phyloP scores from a whole-genome alignment of 768 basidiomycete species.

The Suillus brevipes region DNA sequence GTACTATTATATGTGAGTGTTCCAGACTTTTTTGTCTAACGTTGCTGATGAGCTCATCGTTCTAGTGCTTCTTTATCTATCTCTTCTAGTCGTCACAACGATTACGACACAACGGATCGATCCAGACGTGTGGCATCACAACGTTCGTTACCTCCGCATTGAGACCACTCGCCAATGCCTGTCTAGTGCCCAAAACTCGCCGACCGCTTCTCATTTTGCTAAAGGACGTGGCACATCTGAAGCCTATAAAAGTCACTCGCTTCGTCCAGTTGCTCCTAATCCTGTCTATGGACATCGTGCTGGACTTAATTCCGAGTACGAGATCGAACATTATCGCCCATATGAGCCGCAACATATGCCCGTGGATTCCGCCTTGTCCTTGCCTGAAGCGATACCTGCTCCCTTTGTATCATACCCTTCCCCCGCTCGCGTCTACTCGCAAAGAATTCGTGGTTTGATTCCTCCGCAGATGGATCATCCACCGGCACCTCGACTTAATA shows the following conservation, averaged over 20 bases:
- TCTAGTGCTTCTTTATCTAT: constrained; percentile 60
- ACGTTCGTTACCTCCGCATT: constrained; percentile 46
- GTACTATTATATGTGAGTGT: constrained; percentile 41
- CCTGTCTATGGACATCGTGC: constrained; percentile 36
- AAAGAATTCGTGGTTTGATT: constrained; percentile 13
- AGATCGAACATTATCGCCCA: constrained; percentile 47
- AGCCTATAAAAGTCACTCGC: constrained; percentile 46
- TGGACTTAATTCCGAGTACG: constrained; percentile 44
- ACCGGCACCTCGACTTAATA: constrained; percentile 13
- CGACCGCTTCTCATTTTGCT: constrained; percentile 35
- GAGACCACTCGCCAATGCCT: constrained; percentile 29
- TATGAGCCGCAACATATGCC: constrained; percentile 25
- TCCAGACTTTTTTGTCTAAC: background rate
- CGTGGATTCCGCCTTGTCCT: constrained; percentile 7
- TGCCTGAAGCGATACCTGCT: constrained; percentile 28
- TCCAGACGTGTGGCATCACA: constrained; percentile 50
- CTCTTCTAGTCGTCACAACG: constrained; percentile 46
- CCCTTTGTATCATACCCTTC: constrained; percentile 22
- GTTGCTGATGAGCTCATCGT: constrained; percentile 4
- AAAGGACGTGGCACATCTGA: constrained; percentile 34
- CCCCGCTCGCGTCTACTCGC: constrained; percentile 12
- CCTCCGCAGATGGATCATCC: constrained; percentile 12
- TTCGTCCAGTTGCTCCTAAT: constrained; percentile 35
- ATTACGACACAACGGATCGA: constrained; percentile 45
- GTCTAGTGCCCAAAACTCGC: constrained; percentile 38